Conservation (phyloP, 352 stramenopile species). For the Phytophthora pluvialis region DNA sequence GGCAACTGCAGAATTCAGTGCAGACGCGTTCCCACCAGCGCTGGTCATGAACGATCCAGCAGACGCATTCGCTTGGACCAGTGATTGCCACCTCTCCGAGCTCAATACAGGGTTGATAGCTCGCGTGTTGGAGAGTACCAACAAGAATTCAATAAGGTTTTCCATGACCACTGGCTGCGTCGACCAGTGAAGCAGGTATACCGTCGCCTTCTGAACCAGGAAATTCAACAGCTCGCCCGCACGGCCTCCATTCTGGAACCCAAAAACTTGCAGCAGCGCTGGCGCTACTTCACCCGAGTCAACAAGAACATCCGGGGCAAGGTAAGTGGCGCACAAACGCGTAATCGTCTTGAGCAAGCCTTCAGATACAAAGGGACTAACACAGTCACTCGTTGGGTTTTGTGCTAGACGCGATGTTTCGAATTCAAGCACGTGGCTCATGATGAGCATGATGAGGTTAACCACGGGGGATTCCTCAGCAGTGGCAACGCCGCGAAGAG, state of each 20-base stretch:
- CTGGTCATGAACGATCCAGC: constrained; percentile 62
- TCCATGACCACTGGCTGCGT: constrained; percentile 86
- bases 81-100: constrained; percentile 68
- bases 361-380: constrained; percentile 87
- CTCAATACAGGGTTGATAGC: constrained; percentile 64
- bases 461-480: constrained; percentile 49
- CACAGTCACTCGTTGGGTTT: constrained; percentile 55
- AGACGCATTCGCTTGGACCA: constrained; percentile 75
- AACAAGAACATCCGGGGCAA: constrained; percentile 56
- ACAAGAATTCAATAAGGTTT: constrained; percentile 79
- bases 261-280: constrained; percentile 70
- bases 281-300: constrained; percentile 50
- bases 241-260: constrained; percentile 56
- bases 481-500: constrained; percentile 32
- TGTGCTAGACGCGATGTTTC: constrained; percentile 64
- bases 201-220: constrained; percentile 64
- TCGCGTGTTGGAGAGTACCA: constrained; percentile 70
- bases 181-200: constrained; percentile 84
- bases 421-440: constrained; percentile 77
- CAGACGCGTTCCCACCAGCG: constrained; percentile 24
- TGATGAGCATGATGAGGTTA: constrained; percentile 69
- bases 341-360: constrained; percentile 76
- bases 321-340: constrained; percentile 77
- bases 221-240: constrained; percentile 73
- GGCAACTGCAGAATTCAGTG: constrained; percentile 56